Percentiles rank a stretch among this genome's conserved stretches.
phyloP scores from a whole-genome alignment of 1,284 basidiomycete genomes.

The Sanghuangporus baumii region DNA sequence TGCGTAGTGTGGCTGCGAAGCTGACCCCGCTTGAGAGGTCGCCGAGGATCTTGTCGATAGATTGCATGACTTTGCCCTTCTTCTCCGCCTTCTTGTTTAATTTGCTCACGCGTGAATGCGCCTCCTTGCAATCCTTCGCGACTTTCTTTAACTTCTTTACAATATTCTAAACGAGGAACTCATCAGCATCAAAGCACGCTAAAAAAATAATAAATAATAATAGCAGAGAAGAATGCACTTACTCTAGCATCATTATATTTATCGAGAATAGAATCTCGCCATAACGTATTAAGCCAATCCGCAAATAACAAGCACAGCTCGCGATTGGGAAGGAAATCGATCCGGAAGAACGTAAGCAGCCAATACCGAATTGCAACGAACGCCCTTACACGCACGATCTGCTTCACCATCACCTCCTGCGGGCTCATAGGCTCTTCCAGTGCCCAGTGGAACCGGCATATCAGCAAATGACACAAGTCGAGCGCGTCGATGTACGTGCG shows the following conservation, averaged over 20 bases:
- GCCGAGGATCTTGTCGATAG: constrained; percentile 20
- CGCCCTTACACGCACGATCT: constrained; percentile 78
- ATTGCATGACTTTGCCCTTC: constrained; percentile 15
- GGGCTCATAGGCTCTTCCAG: constrained; percentile 47
- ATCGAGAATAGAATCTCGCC: constrained; percentile 60
- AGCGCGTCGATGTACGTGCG: constrained; percentile 72
- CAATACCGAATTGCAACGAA: constrained; percentile 85
- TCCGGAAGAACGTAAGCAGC: constrained; percentile 80
- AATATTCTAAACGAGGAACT: constrained; percentile 45
- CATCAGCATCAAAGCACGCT: constrained; percentile 5
- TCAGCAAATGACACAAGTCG: constrained; percentile 73
- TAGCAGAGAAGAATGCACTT: constrained; percentile 33
- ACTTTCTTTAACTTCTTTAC: constrained; percentile 78
- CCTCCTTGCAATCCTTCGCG: constrained; percentile 69
- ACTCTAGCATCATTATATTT: constrained; percentile 65
- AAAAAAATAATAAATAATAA: too few species aligned
- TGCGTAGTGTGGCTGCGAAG: constrained; percentile 52
- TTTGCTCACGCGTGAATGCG: constrained; percentile 40
- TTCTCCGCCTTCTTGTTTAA: constrained; percentile 10
- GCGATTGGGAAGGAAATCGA: constrained; percentile 80
- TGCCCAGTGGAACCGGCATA: constrained; percentile 84
- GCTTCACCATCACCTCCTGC: constrained; percentile 60
- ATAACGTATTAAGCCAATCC: constrained; percentile 74
- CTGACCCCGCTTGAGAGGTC: constrained; percentile 29
- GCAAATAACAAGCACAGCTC: constrained; percentile 67